A percentile compares a stretch with the other conserved stretches of the same genome.
Evolutionary conservation across 257 asterid species (phyloP).

Genomic region (Capsicum chinense): DNA sequence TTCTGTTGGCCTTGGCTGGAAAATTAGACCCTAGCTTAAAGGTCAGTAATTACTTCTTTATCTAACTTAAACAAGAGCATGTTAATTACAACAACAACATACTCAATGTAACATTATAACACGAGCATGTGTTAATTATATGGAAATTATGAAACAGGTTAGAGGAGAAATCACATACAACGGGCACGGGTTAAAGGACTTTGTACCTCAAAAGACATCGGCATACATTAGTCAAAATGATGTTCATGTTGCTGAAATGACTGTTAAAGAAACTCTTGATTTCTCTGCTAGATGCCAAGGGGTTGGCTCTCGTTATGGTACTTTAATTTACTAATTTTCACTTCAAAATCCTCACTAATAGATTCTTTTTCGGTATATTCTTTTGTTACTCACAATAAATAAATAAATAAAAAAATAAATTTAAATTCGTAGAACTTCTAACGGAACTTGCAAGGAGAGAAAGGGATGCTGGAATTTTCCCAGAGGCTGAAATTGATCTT

Average conservation of each 20-base stretch:
- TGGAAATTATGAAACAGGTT: constrained; percentile 45
- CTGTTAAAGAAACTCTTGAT: constrained; percentile 91
- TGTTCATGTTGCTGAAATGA: constrained; percentile 94
- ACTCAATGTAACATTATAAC: not conserved
- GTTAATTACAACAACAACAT: not conserved
- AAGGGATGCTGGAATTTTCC: constrained; percentile 55
- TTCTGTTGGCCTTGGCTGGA: constrained; percentile 65
- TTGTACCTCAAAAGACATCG: constrained; percentile 85
- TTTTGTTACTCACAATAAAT: not conserved
- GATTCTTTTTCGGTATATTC: not conserved
- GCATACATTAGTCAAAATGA: constrained; percentile 98
- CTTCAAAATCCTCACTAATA: not conserved
- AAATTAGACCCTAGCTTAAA: constrained; percentile 53
- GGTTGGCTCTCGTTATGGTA: constrained; percentile 90
- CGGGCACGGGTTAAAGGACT: constrained; percentile 71
- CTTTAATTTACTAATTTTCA: not conserved
- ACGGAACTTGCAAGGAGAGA: constrained; percentile 65
- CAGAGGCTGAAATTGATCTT: constrained; percentile 64
- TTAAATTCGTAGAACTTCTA: constrained; percentile 46
- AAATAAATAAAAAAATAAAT: not conserved
- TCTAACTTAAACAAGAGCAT: not conserved
- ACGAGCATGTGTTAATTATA: not conserved
- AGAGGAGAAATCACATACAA: constrained; percentile 81
- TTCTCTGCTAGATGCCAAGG: constrained; percentile 96
- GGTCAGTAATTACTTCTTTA: constrained; percentile 36